Percentiles rank a stretch among this genome's conserved stretches.
These are phyloP conservation scores for Aureobasidium sp. DNA, from an alignment of 2,329 filamentous ascomycete species.

Conservation along the genomic window DNA sequence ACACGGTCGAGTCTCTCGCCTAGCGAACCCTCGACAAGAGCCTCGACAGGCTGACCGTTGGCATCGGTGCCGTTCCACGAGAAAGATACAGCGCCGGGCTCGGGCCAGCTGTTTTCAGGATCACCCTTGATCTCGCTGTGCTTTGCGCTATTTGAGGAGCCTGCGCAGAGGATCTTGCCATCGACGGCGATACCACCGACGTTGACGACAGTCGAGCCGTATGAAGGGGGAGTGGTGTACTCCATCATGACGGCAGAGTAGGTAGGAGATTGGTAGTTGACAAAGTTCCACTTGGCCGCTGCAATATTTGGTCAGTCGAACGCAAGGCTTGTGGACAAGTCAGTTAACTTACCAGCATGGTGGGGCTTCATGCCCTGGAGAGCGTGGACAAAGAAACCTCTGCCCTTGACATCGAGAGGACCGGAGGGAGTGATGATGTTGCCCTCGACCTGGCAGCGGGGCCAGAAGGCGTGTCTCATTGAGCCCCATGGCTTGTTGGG, in stretches of 20 bases:
- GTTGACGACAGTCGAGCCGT: constrained; percentile 75
- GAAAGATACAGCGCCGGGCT: constrained; percentile 68
- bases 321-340: neutral
- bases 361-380: constrained; percentile 99
- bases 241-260: constrained; percentile 93
- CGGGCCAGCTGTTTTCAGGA: constrained; percentile 77
- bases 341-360: constrained; percentile 60
- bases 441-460: constrained; percentile 73
- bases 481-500: constrained; percentile 78
- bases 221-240: constrained; percentile 87
- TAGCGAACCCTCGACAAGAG: constrained; percentile 61
- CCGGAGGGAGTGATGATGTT: constrained; percentile 77
- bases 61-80: constrained; percentile 71
- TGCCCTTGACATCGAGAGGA: constrained; percentile 73
- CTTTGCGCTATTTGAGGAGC: constrained; percentile 54
- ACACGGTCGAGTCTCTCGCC: constrained; percentile 70
- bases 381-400: constrained; percentile 72
- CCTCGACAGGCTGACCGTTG: constrained; percentile 67
- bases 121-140: constrained; percentile 69
- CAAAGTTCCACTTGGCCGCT: constrained; percentile 88
- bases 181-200: constrained; percentile 79
- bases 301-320: constrained; percentile 1
- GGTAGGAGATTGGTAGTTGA: constrained; percentile 78
- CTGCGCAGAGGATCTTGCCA: constrained; percentile 69
- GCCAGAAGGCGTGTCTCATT: constrained; percentile 94